Percentiles rank a stretch among this genome's conserved stretches.
Evolutionary conservation across 1,284 basidiomycete genomes (phyloP).

Genomic region (Apiotrichum gamsii): DNA sequence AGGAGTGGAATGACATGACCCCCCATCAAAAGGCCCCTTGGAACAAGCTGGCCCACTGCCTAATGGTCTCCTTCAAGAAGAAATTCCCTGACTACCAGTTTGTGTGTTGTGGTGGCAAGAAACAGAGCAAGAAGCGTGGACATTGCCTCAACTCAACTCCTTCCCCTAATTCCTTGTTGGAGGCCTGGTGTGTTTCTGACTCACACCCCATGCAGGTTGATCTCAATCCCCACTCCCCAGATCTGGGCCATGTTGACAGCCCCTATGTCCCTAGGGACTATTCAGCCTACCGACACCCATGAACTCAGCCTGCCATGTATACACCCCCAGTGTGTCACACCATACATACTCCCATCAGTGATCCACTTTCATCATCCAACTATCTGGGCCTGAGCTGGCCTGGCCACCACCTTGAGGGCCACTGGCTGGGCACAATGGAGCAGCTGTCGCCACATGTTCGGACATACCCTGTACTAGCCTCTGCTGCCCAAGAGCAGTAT

Average conservation of each 20-base stretch:
- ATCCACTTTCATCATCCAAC: neutral
- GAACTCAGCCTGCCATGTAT: neutral
- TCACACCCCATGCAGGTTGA: neutral
- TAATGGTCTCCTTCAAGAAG: conserved; percentile 18
- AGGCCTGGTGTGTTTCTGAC: conserved; percentile 1
- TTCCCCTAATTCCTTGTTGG: conserved; percentile 1
- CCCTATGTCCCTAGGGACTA: neutral
- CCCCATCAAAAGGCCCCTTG: conserved; percentile 15
- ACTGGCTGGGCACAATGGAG: too few species aligned
- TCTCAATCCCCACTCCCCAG: neutral
- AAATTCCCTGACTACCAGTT: conserved; percentile 23
- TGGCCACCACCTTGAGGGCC: too few species aligned
- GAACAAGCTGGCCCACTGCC: conserved; percentile 15
- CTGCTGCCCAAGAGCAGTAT: too few species aligned
- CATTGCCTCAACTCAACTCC: conserved; percentile 1
- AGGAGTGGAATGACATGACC: conserved; percentile 15
- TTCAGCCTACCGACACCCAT: neutral
- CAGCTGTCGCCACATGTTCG: too few species aligned
- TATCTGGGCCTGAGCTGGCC: too few species aligned
- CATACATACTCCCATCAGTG: neutral
- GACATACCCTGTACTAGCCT: too few species aligned
- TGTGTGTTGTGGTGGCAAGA: conserved; percentile 15
- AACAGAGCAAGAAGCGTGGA: conserved; percentile 5
- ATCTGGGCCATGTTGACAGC: neutral
- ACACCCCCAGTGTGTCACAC: neutral